These are phyloP conservation scores for Scedosporium minutisporum DNA, from an alignment of 2,329 filamentous ascomycete species.

Conservation along the genomic window DNA sequence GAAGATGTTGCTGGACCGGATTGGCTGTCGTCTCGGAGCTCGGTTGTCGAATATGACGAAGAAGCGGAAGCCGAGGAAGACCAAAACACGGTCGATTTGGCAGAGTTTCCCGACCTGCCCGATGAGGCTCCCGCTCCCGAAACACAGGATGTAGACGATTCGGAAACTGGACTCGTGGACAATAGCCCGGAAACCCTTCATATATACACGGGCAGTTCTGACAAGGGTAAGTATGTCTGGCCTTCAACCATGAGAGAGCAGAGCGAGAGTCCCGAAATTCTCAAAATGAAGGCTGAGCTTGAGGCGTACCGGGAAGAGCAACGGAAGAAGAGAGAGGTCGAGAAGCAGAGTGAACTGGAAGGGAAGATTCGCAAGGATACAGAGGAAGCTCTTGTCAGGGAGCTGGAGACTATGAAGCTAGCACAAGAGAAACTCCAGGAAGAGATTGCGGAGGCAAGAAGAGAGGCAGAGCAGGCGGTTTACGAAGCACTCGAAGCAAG, in stretches of 20 bases:
- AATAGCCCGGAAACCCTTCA: no score
- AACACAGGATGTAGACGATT: no score
- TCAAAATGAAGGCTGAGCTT: conserved; percentile 52
- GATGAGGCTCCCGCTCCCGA: no score
- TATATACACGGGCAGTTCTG: no score
- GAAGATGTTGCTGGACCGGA: neutral
- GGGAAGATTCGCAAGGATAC: conserved; percentile 35
- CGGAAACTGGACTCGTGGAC: no score
- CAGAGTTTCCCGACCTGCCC: no score
- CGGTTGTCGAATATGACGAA: neutral
- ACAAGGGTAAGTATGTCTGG: no score
- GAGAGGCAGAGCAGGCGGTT: conserved; percentile 25
- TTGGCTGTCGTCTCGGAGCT: neutral
- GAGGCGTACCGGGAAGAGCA: conserved; percentile 37
- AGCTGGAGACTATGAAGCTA: conserved; percentile 32
- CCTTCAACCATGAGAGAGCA: conserved; percentile 20
- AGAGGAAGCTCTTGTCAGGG: conserved; percentile 30
- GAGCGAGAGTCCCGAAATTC: conserved; percentile 38
- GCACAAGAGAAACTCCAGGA: conserved; percentile 30
- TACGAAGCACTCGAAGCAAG: conserved; percentile 32
- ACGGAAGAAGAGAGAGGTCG: conserved; percentile 34
- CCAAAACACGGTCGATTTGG: no score
- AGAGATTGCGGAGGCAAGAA: conserved; percentile 28
- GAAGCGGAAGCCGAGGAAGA: no score
- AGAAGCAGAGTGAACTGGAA: conserved; percentile 33